Percentiles rank a stretch among this genome's conserved stretches.
Conservation (phyloP, 2,329 filamentous ascomycete species). For the Trichoderma atrobrunneum region DNA sequence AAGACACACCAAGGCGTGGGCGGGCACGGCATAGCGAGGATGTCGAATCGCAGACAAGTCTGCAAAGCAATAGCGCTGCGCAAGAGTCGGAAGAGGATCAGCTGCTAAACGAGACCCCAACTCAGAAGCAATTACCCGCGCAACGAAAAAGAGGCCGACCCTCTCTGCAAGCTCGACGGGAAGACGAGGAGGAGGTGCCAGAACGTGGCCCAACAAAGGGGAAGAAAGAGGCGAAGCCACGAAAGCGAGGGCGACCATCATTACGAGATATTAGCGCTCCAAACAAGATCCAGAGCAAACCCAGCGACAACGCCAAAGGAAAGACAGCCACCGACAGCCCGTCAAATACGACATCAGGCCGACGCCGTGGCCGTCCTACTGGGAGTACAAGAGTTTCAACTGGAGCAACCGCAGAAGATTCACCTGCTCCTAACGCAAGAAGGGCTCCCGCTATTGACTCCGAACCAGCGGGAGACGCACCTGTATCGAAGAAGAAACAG, state of each 20-base stretch:
- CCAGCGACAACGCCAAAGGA: not conserved
- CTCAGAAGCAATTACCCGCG: slow-evolving; percentile 13
- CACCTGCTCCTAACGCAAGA: not conserved
- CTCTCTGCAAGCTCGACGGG: slow-evolving; percentile 21
- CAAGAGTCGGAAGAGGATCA: slow-evolving; percentile 20
- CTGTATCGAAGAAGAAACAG: not conserved
- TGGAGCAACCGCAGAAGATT: not conserved
- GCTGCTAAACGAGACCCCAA: slow-evolving; percentile 22
- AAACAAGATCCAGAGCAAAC: not conserved
- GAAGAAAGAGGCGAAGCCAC: slow-evolving; percentile 2
- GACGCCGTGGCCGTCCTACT: slow-evolving; percentile 10
- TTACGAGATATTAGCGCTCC: slow-evolving; percentile 5
- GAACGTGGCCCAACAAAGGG: not conserved
- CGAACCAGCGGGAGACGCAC: not conserved
- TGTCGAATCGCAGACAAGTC: not conserved
- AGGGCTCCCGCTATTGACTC: not conserved
- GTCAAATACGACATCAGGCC: not conserved
- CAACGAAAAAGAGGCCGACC: slow-evolving; percentile 23
- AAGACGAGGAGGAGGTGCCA: not conserved
- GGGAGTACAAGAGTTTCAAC: not conserved
- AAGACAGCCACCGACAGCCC: not conserved
- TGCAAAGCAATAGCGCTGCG: slow-evolving; percentile 14
- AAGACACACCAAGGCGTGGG: slow-evolving; percentile 8
- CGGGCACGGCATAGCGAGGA: slow-evolving; percentile 8
- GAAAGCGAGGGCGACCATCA: slow-evolving; percentile 27